Evolutionary conservation across 1,284 basidiomycete genomes (phyloP).

Genomic region (Volvariella surrecta): DNA sequence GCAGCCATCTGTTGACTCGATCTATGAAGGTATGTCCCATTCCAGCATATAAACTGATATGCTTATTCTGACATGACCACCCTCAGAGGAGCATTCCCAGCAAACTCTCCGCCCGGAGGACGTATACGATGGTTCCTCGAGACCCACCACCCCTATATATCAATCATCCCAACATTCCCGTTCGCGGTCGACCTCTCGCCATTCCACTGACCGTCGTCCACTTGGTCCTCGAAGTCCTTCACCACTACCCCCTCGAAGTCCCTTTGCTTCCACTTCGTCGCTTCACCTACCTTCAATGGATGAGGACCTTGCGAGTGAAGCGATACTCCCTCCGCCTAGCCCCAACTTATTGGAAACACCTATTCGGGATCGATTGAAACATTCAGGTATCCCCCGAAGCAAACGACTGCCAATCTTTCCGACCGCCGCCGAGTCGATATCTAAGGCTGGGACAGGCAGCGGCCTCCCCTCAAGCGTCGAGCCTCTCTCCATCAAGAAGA

Average conservation of each 20-base stretch:
- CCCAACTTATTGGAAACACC: constrained; percentile 9
- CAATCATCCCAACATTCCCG: constrained; percentile 22
- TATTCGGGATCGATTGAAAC: constrained; percentile 6
- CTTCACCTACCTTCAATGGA: constrained; percentile 31
- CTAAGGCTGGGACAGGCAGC: constrained; percentile 27
- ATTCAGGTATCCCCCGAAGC: constrained; percentile 55
- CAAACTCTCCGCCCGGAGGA: constrained; percentile 7
- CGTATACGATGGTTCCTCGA: constrained; percentile 23
- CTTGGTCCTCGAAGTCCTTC: constrained; percentile 66
- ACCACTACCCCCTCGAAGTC: constrained; percentile 41
- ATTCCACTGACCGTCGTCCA: constrained; percentile 47
- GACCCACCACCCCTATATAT: constrained; percentile 29
- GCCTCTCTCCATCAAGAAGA: constrained; percentile 77
- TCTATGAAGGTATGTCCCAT: constrained; percentile 55
- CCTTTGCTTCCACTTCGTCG: constrained; percentile 17
- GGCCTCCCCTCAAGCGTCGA: constrained; percentile 36
- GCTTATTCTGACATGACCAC: background rate
- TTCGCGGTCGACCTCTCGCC: constrained; percentile 32
- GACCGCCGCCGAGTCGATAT: constrained; percentile 38
- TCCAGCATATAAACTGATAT: background rate
- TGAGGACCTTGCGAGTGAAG: constrained; percentile 33
- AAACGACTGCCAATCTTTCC: constrained; percentile 54
- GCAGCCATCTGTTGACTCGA: constrained; percentile 49
- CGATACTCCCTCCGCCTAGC: constrained; percentile 14
- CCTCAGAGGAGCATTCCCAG: constrained; percentile 51